phyloP scores from a whole-genome alignment of 371 early-diverging fungal genomes.

The Mortierella sp. region DNA sequence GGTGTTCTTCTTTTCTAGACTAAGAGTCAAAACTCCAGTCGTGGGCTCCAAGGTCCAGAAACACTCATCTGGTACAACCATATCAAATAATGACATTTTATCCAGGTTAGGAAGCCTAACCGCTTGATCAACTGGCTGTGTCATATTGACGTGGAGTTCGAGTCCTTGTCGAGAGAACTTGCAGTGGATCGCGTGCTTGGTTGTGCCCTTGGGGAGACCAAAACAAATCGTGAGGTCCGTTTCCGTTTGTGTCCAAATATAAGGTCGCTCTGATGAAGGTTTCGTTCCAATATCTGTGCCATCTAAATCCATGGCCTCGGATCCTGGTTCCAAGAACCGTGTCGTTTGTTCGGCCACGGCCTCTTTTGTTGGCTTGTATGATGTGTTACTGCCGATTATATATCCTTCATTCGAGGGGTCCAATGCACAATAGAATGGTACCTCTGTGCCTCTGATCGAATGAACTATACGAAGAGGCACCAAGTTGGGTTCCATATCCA shows the following conservation, averaged over 20 bases:
- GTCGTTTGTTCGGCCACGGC: constrained; percentile 33
- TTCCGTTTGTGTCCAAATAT: constrained; percentile 81
- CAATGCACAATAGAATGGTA: constrained; percentile 74
- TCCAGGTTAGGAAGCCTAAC: constrained; percentile 50
- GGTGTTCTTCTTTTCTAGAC: constrained; percentile 73
- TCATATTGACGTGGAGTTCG: constrained; percentile 60
- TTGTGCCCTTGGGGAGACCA: constrained; percentile 64
- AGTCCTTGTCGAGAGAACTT: constrained; percentile 63
- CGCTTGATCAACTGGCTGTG: constrained; percentile 20
- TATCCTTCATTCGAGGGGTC: constrained; percentile 60
- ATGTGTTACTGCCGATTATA: constrained; percentile 66
- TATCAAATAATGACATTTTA: constrained; percentile 59
- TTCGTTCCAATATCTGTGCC: constrained; percentile 27
- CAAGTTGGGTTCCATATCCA: constrained; percentile 2
- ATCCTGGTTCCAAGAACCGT: constrained; percentile 50
- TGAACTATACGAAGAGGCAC: constrained; percentile 45
- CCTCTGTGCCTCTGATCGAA: constrained; percentile 70
- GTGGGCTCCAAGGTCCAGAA: constrained; percentile 82
- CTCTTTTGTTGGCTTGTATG: constrained; percentile 42
- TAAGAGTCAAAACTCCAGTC: constrained; percentile 69
- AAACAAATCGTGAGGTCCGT: constrained; percentile 76
- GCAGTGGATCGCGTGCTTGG: constrained; percentile 69
- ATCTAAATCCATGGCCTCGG: constrained; percentile 33
- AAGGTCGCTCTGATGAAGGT: constrained; percentile 56
- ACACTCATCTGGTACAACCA: constrained; percentile 71